These are phyloP conservation scores for Prunus mume DNA, from an alignment of 306 rosid genomes.

Conservation along the genomic window DNA sequence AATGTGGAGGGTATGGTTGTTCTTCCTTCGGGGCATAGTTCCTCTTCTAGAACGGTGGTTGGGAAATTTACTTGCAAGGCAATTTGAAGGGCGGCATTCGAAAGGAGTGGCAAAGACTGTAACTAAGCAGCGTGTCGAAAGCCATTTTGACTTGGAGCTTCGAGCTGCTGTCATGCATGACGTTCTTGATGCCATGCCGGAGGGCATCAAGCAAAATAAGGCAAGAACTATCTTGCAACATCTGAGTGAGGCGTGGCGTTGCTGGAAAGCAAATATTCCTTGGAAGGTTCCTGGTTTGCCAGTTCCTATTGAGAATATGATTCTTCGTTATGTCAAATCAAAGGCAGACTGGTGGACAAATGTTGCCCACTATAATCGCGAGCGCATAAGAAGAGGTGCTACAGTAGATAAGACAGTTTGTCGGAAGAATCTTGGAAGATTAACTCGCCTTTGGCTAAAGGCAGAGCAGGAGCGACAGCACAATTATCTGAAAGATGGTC, in stretches of 20 bases:
- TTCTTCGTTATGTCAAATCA: slow-evolving; percentile 96
- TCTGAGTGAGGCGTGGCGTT: slow-evolving; percentile 99
- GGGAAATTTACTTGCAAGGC: slow-evolving; percentile 95
- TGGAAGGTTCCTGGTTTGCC: slow-evolving; percentile 99
- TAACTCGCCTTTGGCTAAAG: slow-evolving; percentile 97
- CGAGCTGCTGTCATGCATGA: slow-evolving; percentile 99
- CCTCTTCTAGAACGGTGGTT: slow-evolving; percentile 96
- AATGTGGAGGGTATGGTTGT: slow-evolving; percentile 99
- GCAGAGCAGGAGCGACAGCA: slow-evolving; percentile 99
- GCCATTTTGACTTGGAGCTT: slow-evolving; percentile 97
- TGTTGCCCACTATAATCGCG: slow-evolving; percentile 97
- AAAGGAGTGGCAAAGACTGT: slow-evolving; percentile 99
- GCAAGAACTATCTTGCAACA: slow-evolving; percentile 97
- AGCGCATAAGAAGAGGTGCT: slow-evolving; percentile 98
- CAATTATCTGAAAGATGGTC: slow-evolving; percentile 97
- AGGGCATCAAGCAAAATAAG: slow-evolving; percentile 97
- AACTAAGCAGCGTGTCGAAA: slow-evolving; percentile 98
- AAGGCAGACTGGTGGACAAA: slow-evolving; percentile 99
- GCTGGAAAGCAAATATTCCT: slow-evolving; percentile 99
- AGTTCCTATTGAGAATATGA: slow-evolving; percentile 98
- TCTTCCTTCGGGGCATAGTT: slow-evolving; percentile 97
- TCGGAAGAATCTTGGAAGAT: slow-evolving; percentile 95
- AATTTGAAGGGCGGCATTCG: slow-evolving; percentile 97
- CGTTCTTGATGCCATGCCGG: slow-evolving; percentile 99
- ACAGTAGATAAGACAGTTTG: slow-evolving; percentile 98